Evolutionary conservation across 1,284 basidiomycete genomes (phyloP).

Genomic region (Marasmius oreades): DNA sequence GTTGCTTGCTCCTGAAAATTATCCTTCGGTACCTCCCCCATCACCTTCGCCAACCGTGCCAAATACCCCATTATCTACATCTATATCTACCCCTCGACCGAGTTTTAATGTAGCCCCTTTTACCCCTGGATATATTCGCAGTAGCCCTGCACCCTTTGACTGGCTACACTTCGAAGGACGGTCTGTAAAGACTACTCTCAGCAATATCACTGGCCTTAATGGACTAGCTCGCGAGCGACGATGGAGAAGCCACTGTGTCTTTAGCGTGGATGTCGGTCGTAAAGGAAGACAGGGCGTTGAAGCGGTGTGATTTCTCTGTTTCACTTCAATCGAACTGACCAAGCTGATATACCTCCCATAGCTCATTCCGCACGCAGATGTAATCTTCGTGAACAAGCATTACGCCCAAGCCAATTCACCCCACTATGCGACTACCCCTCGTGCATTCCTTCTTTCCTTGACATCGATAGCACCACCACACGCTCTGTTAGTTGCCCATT

Average conservation of each 20-base stretch:
- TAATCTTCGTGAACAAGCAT: conserved; percentile 70
- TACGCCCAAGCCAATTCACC: conserved; percentile 58
- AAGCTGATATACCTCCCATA: conserved; percentile 25
- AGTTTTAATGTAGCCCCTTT: conserved; percentile 30
- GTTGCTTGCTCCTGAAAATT: conserved; percentile 75
- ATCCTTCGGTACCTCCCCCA: conserved; percentile 32
- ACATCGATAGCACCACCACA: conserved; percentile 63
- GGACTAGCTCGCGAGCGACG: conserved; percentile 75
- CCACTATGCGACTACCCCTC: conserved; percentile 58
- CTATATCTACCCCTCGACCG: conserved; percentile 29
- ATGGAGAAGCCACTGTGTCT: conserved; percentile 75
- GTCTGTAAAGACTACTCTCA: conserved; percentile 69
- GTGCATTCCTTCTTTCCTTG: conserved; percentile 71
- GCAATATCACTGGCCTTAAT: conserved; percentile 72
- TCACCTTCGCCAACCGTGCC: conserved; percentile 23
- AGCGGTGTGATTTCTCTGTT: conserved; percentile 47
- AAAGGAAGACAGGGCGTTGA: conserved; percentile 74
- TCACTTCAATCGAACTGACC: conserved; percentile 7
- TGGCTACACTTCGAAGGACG: conserved; percentile 82
- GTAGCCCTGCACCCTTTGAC: conserved; percentile 72
- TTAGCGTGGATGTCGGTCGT: conserved; percentile 72
- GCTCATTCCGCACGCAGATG: conserved; percentile 76
- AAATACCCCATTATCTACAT: conserved; percentile 25
- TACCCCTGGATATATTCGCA: conserved; percentile 34
- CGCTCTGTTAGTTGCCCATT: conserved; percentile 73